A percentile compares a stretch with the other conserved stretches of the same genome.
Evolutionary conservation across 2,329 filamentous ascomycete genomes (phyloP).

Genomic region (Curvularia sp.): DNA sequence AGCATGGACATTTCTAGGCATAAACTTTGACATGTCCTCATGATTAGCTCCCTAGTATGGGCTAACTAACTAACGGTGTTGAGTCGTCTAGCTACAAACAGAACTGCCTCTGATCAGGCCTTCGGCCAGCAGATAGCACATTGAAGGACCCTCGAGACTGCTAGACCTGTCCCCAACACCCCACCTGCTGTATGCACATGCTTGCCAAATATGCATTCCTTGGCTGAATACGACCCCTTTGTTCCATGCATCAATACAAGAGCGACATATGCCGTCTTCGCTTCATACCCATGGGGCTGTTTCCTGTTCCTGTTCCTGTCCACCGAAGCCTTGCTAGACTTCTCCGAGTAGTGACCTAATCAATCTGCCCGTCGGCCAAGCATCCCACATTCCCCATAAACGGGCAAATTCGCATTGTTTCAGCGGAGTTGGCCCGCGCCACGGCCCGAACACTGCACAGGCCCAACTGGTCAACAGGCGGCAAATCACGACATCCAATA

Average conservation of each 20-base stretch:
- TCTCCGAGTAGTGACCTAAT: constrained; percentile 5
- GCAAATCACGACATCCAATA: constrained; percentile 6
- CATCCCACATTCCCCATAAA: constrained; percentile 8
- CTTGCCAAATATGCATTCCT: constrained; percentile 2
- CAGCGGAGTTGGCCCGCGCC: constrained; percentile 9
- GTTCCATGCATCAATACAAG: background rate
- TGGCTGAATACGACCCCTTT: background rate
- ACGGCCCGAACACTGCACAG: constrained; percentile 10
- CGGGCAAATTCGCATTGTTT: constrained; percentile 6
- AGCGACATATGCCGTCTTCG: background rate
- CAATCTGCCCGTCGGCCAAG: constrained; percentile 3
- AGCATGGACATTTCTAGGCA: background rate
- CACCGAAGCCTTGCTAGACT: constrained; percentile 1
- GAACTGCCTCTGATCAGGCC: background rate
- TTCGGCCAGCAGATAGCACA: background rate
- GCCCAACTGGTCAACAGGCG: constrained; percentile 4
- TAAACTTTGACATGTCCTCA: constrained; percentile 1
- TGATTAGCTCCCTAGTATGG: background rate
- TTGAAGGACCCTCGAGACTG: background rate
- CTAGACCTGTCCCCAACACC: constrained; percentile 1
- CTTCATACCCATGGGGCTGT: background rate
- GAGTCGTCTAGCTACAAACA: background rate
- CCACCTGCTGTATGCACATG: constrained; percentile 1
- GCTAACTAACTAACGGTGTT: constrained; percentile 1
- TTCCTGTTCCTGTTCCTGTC: background rate